Base-by-base conservation (phyloP, 2,329 filamentous ascomycete species). In the Hypoxylon sp. region DNA sequence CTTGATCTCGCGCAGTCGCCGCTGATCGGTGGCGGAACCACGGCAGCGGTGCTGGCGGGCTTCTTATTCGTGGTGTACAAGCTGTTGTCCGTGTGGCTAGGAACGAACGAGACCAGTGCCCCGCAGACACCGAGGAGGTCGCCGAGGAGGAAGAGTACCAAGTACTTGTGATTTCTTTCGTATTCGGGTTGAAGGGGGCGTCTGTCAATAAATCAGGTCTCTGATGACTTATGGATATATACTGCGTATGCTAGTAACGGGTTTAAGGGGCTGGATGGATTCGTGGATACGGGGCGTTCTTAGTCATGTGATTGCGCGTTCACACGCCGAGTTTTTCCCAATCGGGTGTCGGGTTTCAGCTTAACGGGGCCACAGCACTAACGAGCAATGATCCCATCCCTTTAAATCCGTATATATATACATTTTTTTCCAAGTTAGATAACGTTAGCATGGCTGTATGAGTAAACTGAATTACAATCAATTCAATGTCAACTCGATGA, bases 21-120 rank as follows among this genome's bases (percentile, higher is more conserved):
- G 82, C n/a, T 47, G 73, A 77, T 86, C 47, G 80, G 81, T 30
- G 69, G 75, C 20, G 86, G 87, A 3, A 93, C 91, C 0, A 80
- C 86, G 3, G 78, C 76, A 1, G 85, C 82, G 1, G 85, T 93
- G 11, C 64, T 82, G 1, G 69, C 89, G 39, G 91, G 91, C 0
- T 91, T 92, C 73, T 72, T 82, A n/a, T 93, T 90, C 88, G 81
- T 93, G 17, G 70, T 89, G 15, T 89, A 85, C 84, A 89, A 85
- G 73, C 75, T 91, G 43, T 73, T 76, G 15, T 72, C 69, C 5
- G 78, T 78, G 8, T 81, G 77, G 67, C 54, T 73, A 13, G 70
- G 60, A 62, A 73, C 75, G 20, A 78, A 77, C 4, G 20, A 24
- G 3, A 28, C 44, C 1, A 13, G 56, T 3, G 22, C 56, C 22